These are phyloP conservation scores for Melocanna baccifera DNA, from an alignment of 176 grass and related monocot species.

Conservation along the genomic window DNA sequence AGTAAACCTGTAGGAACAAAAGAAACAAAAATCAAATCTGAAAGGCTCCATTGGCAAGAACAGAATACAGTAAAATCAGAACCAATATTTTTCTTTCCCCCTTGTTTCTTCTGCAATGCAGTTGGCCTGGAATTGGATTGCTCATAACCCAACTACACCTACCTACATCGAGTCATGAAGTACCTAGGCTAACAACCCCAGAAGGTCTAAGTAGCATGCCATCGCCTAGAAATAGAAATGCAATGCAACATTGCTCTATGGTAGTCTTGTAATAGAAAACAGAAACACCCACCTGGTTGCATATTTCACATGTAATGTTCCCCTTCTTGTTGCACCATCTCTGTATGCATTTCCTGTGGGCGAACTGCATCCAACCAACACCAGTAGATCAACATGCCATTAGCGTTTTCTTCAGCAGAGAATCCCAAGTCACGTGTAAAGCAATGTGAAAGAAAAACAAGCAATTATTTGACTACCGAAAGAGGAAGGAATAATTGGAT, in stretches of 20 bases:
- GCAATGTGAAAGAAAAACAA: background rate
- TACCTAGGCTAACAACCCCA: background rate
- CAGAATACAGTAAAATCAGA: background rate
- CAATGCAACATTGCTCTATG: background rate
- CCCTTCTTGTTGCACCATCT: conserved; percentile 99
- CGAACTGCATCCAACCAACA: conserved; percentile 61
- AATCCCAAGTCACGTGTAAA: background rate
- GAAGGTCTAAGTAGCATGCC: background rate
- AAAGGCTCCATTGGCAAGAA: background rate
- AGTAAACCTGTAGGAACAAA: conserved; percentile 67
- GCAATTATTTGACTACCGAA: background rate
- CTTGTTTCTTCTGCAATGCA: background rate
- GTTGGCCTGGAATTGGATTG: background rate
- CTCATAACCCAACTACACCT: background rate
- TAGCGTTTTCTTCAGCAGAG: conserved; percentile 24
- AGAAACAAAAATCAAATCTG: background rate
- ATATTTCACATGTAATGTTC: conserved; percentile 97
- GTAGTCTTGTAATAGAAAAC: conserved; percentile 6
- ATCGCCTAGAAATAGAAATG: conserved; percentile 8
- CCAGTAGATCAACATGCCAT: conserved; percentile 5
- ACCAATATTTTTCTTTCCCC: background rate
- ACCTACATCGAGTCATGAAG: background rate
- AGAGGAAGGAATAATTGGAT: conserved; percentile 6
- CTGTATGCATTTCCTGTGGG: conserved; percentile 96
- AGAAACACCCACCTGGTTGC: conserved; percentile 73